Percentiles rank a stretch among this genome's conserved stretches.
phyloP scores from a whole-genome alignment of 345 rosid species.

The Syzygium grande region DNA sequence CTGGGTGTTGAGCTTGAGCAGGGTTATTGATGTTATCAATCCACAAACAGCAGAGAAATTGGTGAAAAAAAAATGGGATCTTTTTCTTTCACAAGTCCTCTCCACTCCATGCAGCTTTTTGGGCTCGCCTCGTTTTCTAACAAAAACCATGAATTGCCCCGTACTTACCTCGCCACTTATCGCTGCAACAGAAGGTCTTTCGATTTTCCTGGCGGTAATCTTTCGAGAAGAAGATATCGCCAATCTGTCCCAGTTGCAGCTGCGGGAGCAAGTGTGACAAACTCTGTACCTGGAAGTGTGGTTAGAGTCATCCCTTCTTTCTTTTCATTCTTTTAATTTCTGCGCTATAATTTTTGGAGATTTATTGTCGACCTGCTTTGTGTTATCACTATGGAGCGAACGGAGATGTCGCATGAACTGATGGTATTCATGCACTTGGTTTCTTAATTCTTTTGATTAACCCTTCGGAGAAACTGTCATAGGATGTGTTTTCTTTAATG shows the following conservation, averaged over 20 bases:
- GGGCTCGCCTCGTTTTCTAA: background rate
- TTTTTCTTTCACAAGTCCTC: conserved; percentile 3
- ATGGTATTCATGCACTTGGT: background rate
- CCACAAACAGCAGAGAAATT: background rate
- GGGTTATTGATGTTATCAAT: background rate
- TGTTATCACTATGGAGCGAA: background rate
- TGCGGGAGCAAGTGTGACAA: conserved; percentile 1
- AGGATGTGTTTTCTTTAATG: background rate
- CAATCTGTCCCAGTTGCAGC: background rate
- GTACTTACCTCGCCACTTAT: background rate
- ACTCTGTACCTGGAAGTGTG: conserved; percentile 43
- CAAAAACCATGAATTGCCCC: background rate
- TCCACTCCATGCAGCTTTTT: background rate
- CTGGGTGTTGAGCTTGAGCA: no score
- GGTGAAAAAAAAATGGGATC: conserved; percentile 1
- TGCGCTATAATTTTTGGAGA: background rate
- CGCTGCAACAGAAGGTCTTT: background rate
- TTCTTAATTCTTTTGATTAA: background rate
- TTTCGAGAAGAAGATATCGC: background rate
- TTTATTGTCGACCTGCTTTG: background rate
- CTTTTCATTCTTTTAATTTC: background rate
- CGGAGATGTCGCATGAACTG: background rate
- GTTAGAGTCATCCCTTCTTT: background rate
- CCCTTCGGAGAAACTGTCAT: background rate
- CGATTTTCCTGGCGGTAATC: background rate